Evolutionary conservation across 1,284 basidiomycete species (phyloP), one percentile per base, ranked within the genome.

Genomic region (Microbotryum silenes-acaulis): DNA sequence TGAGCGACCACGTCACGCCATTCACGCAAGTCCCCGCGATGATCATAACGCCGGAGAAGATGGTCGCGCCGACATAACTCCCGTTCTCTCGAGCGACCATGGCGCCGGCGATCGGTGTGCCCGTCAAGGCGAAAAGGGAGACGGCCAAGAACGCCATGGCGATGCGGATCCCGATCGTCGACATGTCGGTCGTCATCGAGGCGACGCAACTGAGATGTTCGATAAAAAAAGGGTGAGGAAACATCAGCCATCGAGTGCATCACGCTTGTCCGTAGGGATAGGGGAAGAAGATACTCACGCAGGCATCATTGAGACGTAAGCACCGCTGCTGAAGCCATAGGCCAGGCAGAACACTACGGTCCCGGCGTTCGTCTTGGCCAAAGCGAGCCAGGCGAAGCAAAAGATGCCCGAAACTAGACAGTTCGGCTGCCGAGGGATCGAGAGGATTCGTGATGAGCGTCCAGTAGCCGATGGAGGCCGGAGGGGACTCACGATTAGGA

Each of bases 91-190:
- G 48, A 14, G 67, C 56, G 14, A 75, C 61, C 23, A 76, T 64
- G 0, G 74, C 74, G n/a, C 75, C 75, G 1, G 70, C 69, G 60
- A 75, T 75, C 0, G 75, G 74, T 2, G 74, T 74, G 0, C 74
- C 74, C 23, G 71, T 68, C 10, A 76, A 63, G 1, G 70, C 73
- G 1, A 70, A 67, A n/a, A 74, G 21, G 0, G 71, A 71, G 10
- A 71, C 63, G 31, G 70, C 48, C 14, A 75, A 57, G 64, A 72
- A 72, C 20, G 64, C 63, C 42, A 66, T 70, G 23, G 67, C 64
- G n/a, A 73, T 63, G 0, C 67, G 59, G 45, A 65, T 60, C 0
- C 67, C 67, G 14, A 69, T 45, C 27, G 63, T 31, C 27, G 47
- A 55, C 65, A 69, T 69, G 42, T 63, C 52, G 25, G 42, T 55